Percentiles rank a stretch among this genome's conserved stretches.
Evolutionary conservation across 2,329 filamentous ascomycete species (phyloP).

Genomic region (Phaeosphaeria sp.): DNA sequence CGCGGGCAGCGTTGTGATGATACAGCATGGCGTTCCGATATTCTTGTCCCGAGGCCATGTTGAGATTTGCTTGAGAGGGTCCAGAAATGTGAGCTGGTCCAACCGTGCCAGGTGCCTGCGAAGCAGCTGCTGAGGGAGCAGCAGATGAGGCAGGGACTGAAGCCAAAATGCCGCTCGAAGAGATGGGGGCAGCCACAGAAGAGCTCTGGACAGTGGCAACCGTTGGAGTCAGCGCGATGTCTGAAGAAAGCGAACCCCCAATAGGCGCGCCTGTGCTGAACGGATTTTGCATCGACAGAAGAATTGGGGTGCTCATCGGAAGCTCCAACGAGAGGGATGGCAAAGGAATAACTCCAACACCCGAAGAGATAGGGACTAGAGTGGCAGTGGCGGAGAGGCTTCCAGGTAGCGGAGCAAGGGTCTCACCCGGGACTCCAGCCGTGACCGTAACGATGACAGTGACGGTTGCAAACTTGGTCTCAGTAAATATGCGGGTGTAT

Average conservation of each 20-base stretch:
- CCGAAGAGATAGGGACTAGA: neutral
- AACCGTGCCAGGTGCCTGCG: constrained; percentile 2
- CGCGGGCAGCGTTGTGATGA: constrained; percentile 86
- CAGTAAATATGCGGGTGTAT: constrained; percentile 30
- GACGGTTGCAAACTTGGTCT: constrained; percentile 24
- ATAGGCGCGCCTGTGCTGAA: neutral
- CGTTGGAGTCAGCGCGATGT: neutral
- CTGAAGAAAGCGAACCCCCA: neutral
- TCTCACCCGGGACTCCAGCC: neutral
- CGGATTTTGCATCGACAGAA: neutral
- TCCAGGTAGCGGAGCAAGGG: neutral
- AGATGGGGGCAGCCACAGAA: neutral
- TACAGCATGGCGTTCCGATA: constrained; percentile 55
- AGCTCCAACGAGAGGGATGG: neutral
- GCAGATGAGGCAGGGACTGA: neutral
- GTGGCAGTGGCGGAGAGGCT: constrained; percentile 3
- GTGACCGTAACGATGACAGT: constrained; percentile 28
- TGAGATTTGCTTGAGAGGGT: constrained; percentile 30
- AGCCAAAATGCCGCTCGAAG: neutral
- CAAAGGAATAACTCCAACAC: neutral
- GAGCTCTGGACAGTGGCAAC: neutral
- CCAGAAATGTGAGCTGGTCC: constrained; percentile 18
- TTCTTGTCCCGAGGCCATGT: constrained; percentile 21
- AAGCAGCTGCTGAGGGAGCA: constrained; percentile 13
- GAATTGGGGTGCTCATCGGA: neutral